Conservation (phyloP, 176 grass and related monocot species). For the Hyparrhenia diplandra region DNA sequence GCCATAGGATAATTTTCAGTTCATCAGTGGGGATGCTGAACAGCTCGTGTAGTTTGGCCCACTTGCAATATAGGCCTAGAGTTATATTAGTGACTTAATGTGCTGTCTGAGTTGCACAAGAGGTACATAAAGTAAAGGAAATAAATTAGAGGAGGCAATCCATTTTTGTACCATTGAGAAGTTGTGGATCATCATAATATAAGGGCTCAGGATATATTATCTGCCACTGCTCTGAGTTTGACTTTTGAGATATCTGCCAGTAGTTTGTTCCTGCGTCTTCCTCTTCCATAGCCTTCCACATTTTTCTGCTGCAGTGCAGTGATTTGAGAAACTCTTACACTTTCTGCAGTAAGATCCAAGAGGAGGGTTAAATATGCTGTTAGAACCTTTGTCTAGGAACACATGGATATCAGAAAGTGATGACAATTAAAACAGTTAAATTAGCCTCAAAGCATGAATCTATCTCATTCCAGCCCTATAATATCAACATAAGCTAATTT, state of each 20-base stretch:
- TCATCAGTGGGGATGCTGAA: background rate
- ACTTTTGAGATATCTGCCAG: background rate
- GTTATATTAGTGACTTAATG: conserved; percentile 9
- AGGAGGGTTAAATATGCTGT: background rate
- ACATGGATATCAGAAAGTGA: background rate
- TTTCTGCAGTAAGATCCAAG: background rate
- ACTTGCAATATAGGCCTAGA: background rate
- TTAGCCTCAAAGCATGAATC: background rate
- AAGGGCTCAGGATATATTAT: background rate
- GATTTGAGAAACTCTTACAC: too few species aligned
- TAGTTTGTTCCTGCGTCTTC: background rate
- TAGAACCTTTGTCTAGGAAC: background rate
- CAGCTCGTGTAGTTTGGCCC: conserved; percentile 15
- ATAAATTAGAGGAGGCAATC: background rate
- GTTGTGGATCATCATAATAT: background rate
- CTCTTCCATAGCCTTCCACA: background rate
- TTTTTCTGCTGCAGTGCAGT: background rate
- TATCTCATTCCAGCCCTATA: background rate
- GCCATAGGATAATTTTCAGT: background rate
- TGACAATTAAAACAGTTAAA: background rate
- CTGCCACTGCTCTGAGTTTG: background rate
- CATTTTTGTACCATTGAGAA: conserved; percentile 13
- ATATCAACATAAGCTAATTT: background rate
- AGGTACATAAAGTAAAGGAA: conserved; percentile 16
- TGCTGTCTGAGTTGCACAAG: conserved; percentile 11